Evolutionary conservation across 2,329 filamentous ascomycete species (phyloP).

Genomic region (Penicillium palitans): DNA sequence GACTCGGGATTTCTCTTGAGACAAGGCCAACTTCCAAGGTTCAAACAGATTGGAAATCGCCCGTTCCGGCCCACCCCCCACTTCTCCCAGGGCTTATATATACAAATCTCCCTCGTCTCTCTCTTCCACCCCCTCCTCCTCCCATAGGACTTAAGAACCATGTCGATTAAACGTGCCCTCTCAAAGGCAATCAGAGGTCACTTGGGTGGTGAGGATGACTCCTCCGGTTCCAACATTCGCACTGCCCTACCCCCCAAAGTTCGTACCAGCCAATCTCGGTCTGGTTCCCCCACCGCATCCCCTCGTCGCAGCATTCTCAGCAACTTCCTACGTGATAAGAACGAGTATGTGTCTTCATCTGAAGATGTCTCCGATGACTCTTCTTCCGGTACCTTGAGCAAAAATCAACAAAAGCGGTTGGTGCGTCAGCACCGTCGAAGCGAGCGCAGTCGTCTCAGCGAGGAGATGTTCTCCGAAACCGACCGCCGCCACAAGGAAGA

Average conservation of each 20-base stretch:
- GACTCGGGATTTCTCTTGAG: neutral
- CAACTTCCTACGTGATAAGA: conserved; percentile 41
- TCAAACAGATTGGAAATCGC: conserved; percentile 5
- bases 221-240: conserved; percentile 24
- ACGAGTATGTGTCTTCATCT: conserved; percentile 44
- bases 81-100: conserved; percentile 4
- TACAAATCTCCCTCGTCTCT: conserved; percentile 4
- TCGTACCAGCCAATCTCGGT: conserved; percentile 15
- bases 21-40: neutral
- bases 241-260: conserved; percentile 20
- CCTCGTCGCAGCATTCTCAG: conserved; percentile 45
- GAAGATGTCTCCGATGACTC: conserved; percentile 46
- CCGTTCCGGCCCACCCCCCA: conserved; percentile 14
- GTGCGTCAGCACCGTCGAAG: conserved; percentile 43
- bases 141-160: conserved; percentile 29
- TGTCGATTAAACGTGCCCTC: conserved; percentile 50
- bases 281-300: conserved; percentile 26
- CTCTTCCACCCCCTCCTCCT: neutral
- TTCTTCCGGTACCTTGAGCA: conserved; percentile 40
- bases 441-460: conserved; percentile 43
- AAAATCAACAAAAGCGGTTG: conserved; percentile 48
- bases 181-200: conserved; percentile 41
- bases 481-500: conserved; percentile 45
- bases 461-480: conserved; percentile 45
- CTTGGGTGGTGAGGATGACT: conserved; percentile 27